Percentiles rank a stretch among this genome's conserved stretches.
Evolutionary conservation across 2,329 filamentous ascomycete species (phyloP).

Genomic region (Rugonectria rugulosa): DNA sequence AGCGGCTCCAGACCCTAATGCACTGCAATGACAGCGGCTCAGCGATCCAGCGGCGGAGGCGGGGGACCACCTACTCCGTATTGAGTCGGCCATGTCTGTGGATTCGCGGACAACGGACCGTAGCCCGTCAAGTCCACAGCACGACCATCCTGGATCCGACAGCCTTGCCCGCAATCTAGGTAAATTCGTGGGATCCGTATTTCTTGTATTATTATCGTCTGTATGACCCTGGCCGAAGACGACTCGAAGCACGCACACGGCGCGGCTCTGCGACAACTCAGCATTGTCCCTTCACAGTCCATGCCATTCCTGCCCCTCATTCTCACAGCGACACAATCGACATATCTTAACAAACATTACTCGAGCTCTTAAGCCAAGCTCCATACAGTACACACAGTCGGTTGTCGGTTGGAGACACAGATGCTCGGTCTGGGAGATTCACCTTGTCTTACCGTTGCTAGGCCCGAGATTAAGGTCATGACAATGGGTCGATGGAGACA

Average conservation of each 20-base stretch:
- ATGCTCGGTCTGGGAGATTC: constrained; percentile 39
- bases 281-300: not conserved
- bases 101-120: constrained; percentile 35
- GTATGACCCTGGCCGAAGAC: not conserved
- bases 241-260: not conserved
- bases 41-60: constrained; percentile 38
- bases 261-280: not conserved
- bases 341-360: constrained; percentile 8
- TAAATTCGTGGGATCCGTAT: constrained; percentile 14
- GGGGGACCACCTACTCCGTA: constrained; percentile 26
- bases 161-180: constrained; percentile 16
- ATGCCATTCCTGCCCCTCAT: not conserved
- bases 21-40: constrained; percentile 41
- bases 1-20: constrained; percentile 40
- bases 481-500: constrained; percentile 34
- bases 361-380: not conserved
- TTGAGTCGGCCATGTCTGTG: constrained; percentile 21
- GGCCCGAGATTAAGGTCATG: constrained; percentile 40
- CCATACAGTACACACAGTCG: constrained; percentile 34
- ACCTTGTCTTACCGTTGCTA: constrained; percentile 33
- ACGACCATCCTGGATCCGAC: constrained; percentile 12
- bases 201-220: constrained; percentile 8
- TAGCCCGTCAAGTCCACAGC: constrained; percentile 32
- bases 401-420: constrained; percentile 23
- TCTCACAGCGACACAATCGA: not conserved